Base-by-base conservation (phyloP, 306 rosid species). In the Adenanthera pavonina region DNA sequence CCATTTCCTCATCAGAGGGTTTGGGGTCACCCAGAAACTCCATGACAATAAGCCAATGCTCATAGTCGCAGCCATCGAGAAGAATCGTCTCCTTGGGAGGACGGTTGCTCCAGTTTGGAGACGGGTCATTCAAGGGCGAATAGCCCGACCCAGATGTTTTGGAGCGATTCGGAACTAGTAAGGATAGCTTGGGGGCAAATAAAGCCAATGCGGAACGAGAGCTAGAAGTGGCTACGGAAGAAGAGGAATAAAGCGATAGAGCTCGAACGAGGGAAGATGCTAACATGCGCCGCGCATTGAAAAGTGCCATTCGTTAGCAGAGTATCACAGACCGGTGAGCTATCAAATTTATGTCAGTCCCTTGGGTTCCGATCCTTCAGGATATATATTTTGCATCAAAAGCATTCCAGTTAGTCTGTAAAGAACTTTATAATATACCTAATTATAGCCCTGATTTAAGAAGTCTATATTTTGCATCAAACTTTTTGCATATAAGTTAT, bases 51-150 rank as follows among this genome's bases (percentile, higher is more conserved):
- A 94, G 97, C 98, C 98, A 92, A 72, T 94, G 98, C 84, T 94
- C 92, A 82, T 91, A 92, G 60, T 94, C 98, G 66, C 98, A 94
- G 67, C 98, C 98, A 80, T 91, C 95, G 9, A 94, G 95, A 43
- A 94, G 91, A 81, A 92, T 90, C 35, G 97, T 91, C 56, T 92
- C 97, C 87, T 90, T 92, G 2, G 97, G 94, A 16, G 59, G 6
- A 19, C 10, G 51, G 51, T 2, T 47, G 14, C 14, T 47, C 15
- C 30, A 25, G 30, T 25, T 25, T 25, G 30, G 30, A 47, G 51
- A 10, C 14, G 10, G 10, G 56, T 95, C 97, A 75, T 92, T 86
- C 59, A 90, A 82, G 5, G 95, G 97, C 13, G 97, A 91, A 88
- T 92, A 89, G 17, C 94, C 97, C 14, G 51, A 10, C 11, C 11